Evolutionary conservation across 2,329 filamentous ascomycete genomes (phyloP).

Genomic region (Cladosporium velox): DNA sequence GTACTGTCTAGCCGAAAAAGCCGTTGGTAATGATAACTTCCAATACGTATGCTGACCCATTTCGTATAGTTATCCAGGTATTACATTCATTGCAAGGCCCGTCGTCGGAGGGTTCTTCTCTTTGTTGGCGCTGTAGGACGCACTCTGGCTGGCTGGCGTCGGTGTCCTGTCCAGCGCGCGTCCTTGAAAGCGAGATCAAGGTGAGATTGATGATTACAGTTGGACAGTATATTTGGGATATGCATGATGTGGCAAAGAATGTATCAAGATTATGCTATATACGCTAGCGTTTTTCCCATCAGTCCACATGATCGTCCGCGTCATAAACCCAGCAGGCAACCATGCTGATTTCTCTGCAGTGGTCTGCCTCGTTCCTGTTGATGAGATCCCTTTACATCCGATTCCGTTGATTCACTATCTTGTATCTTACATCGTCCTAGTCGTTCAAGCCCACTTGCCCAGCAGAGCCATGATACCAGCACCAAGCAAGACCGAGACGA

Average conservation of each 20-base stretch:
- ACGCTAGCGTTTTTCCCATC: neutral
- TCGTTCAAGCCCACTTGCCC: slow-evolving; percentile 73
- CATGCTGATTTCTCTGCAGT: neutral
- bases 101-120: slow-evolving; percentile 56
- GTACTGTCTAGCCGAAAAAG: neutral
- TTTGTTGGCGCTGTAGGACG: slow-evolving; percentile 41
- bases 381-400: neutral
- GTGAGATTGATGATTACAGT: neutral
- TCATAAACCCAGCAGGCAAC: neutral
- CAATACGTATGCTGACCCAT: too few species aligned
- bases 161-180: fast-evolving
- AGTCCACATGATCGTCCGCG: neutral
- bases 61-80: slow-evolving; percentile 26
- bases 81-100: slow-evolving; percentile 51
- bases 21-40: too few species aligned
- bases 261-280: neutral
- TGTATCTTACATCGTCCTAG: slow-evolving; percentile 21
- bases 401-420: neutral
- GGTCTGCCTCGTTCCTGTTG: neutral
- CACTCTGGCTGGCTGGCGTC: neutral
- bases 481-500: slow-evolving; percentile 81
- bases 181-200: neutral
- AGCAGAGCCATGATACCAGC: slow-evolving; percentile 76
- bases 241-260: neutral
- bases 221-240: neutral